Evolutionary conservation across 495 filamentous ascomycete species (phyloP).

Genomic region (Rhypophila decipiens): DNA sequence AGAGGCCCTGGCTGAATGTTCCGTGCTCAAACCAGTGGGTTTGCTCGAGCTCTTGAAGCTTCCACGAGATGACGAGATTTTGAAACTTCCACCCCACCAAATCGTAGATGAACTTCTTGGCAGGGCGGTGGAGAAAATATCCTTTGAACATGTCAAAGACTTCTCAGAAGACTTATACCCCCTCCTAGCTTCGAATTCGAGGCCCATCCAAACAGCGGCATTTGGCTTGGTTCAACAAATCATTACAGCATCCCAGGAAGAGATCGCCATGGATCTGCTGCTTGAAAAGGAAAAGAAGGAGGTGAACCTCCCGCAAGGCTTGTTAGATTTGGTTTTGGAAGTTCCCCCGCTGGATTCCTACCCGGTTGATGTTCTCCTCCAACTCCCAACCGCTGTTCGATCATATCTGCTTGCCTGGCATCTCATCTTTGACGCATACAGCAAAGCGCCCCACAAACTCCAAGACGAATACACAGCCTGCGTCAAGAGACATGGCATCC

Average conservation of each 20-base stretch:
- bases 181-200: conserved; percentile 69
- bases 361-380: conserved; percentile 36
- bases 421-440: conserved; percentile 81
- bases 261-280: conserved; percentile 75
- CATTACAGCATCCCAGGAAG: conserved; percentile 70
- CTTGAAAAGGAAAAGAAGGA: conserved; percentile 63
- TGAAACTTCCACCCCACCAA: conserved; percentile 28
- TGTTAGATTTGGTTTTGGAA: conserved; percentile 59
- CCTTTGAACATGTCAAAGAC: conserved; percentile 48
- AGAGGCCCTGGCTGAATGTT: conserved; percentile 59
- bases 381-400: conserved; percentile 50
- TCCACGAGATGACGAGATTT: conserved; percentile 22
- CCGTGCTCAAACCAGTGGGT: conserved; percentile 41
- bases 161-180: conserved; percentile 55
- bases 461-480: conserved; percentile 69
- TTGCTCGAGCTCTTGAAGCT: conserved; percentile 57
- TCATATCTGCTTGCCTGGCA: conserved; percentile 91
- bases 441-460: conserved; percentile 70
- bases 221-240: conserved; percentile 73
- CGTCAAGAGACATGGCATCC: conserved; percentile 65
- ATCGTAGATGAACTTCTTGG: conserved; percentile 65
- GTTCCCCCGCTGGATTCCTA: conserved; percentile 41
- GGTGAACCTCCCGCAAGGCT: conserved; percentile 59
- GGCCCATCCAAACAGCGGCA: conserved; percentile 67
- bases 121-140: conserved; percentile 54